phyloP scores from a whole-genome alignment of 352 stramenopile genomes.

The Phytophthora fragariae region DNA sequence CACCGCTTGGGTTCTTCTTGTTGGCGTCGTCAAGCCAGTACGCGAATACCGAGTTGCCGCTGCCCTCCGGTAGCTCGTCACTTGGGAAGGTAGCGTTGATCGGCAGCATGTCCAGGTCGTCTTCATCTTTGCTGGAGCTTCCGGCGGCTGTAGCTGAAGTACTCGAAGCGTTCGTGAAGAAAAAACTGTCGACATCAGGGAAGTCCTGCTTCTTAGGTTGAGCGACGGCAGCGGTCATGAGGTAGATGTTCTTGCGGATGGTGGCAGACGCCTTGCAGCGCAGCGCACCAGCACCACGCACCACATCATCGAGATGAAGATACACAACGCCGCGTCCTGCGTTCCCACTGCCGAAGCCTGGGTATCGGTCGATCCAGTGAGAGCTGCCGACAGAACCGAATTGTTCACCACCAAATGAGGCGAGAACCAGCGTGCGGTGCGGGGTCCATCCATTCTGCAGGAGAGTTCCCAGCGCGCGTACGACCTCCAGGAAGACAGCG shows the following conservation, averaged over 20 bases:
- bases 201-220: conserved; percentile 66
- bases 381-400: conserved; percentile 83
- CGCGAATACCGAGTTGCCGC: conserved; percentile 71
- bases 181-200: conserved; percentile 58
- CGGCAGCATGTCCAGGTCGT: conserved; percentile 52
- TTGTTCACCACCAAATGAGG: conserved; percentile 82
- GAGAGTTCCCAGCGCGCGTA: conserved; percentile 65
- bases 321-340: conserved; percentile 75
- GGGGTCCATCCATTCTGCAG: conserved; percentile 76
- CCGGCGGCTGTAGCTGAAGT: conserved; percentile 6
- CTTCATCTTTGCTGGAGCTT: conserved; percentile 43
- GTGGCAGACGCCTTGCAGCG: conserved; percentile 75
- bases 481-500: conserved; percentile 78
- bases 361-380: conserved; percentile 85
- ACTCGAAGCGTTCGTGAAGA: conserved; percentile 39
- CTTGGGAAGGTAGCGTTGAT: conserved; percentile 74
- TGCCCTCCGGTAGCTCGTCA: conserved; percentile 65
- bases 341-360: conserved; percentile 52
- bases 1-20: conserved; percentile 26
- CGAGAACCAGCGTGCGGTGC: conserved; percentile 81
- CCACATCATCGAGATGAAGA: conserved; percentile 76
- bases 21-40: conserved; percentile 73
- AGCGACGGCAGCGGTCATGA: conserved; percentile 71
- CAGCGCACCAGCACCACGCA: conserved; percentile 68
- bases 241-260: conserved; percentile 80